These are phyloP conservation scores for Linnemannia schmuckeri DNA, from an alignment of 192 early-diverging fungal genomes.

Conservation along the genomic window DNA sequence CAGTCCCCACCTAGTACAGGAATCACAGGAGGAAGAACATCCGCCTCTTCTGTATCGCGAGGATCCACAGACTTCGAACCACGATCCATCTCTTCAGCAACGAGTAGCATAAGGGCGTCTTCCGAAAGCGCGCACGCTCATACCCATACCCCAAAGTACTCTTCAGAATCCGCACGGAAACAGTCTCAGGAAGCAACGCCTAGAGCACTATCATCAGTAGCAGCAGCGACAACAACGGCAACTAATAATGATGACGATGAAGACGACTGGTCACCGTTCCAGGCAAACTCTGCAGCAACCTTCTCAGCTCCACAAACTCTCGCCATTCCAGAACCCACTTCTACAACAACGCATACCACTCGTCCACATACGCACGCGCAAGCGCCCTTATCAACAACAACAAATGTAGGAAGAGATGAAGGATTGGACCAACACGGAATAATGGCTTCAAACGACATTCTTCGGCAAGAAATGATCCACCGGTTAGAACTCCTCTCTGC, in stretches of 20 bases:
- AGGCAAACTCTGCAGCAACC: constrained; percentile 17
- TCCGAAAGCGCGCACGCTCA: neutral
- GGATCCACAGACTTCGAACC: neutral
- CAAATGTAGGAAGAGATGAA: neutral
- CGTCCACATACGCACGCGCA: neutral
- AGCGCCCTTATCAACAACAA: neutral
- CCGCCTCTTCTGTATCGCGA: neutral
- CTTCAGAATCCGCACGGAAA: neutral
- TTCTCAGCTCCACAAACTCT: neutral
- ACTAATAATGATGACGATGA: constrained; percentile 1
- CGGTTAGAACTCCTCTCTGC: constrained; percentile 31
- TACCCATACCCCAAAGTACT: neutral
- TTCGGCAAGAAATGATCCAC: constrained; percentile 40
- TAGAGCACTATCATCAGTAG: neutral
- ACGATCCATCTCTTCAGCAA: neutral
- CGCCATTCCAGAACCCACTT: neutral
- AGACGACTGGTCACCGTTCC: constrained; percentile 32
- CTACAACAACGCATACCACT: too few relatives aligned
- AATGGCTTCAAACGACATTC: neutral
- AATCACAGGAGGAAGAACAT: neutral
- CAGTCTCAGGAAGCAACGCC: neutral
- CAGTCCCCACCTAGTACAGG: neutral
- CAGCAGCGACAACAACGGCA: neutral
- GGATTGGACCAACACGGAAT: neutral
- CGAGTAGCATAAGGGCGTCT: neutral